phyloP scores from a whole-genome alignment of 2,329 filamentous ascomycete genomes.

The Alternaria conjuncta region DNA sequence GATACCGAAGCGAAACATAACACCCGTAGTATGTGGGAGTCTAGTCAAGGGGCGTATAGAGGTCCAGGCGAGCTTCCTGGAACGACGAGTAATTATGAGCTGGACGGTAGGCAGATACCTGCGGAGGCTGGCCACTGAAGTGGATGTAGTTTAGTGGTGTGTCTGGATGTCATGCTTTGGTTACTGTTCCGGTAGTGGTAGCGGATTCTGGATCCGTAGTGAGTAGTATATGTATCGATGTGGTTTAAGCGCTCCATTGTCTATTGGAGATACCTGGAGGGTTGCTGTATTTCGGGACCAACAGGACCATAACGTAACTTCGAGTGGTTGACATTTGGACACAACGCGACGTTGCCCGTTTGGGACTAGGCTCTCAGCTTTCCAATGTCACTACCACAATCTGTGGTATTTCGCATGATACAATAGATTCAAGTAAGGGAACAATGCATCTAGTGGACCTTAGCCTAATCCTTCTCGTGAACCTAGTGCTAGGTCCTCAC shows the following conservation, averaged over 20 bases:
- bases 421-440: neutral
- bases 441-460: neutral
- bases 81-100: neutral
- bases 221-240: neutral
- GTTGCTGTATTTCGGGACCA: neutral
- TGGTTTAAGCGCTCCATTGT: too few species aligned
- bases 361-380: neutral
- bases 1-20: neutral
- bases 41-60: accelerated
- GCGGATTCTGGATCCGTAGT: neutral
- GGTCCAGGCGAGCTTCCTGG: neutral
- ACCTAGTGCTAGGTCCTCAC: neutral
- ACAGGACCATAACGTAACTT: neutral
- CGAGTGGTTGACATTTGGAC: neutral
- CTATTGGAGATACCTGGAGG: too few species aligned
- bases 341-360: neutral
- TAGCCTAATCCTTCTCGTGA: neutral
- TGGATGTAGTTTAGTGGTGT: neutral
- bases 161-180: neutral
- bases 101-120: neutral
- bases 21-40: neutral
- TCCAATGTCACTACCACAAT: neutral
- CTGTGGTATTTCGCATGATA: neutral
- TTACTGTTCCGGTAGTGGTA: neutral
- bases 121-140: neutral